A percentile compares a stretch with the other conserved stretches of the same genome.
phyloP scores from a whole-genome alignment of 2,329 filamentous ascomycete genomes.

The Nemania abortiva region DNA sequence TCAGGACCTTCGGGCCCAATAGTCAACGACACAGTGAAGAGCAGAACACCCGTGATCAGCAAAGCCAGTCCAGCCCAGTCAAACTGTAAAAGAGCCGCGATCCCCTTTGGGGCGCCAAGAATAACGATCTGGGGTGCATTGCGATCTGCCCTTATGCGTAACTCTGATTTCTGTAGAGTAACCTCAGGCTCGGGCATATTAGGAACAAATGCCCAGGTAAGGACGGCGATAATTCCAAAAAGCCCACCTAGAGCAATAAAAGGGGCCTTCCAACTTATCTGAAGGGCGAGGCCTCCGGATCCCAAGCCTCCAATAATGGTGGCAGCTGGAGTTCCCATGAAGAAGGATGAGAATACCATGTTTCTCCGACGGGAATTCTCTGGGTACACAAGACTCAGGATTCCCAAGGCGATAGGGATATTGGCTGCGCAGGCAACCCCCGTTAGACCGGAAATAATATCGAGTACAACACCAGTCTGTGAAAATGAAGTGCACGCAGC shows the following conservation, averaged over 20 bases:
- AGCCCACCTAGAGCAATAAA: constrained; percentile 50
- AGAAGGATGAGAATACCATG: constrained; percentile 51
- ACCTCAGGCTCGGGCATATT: constrained; percentile 44
- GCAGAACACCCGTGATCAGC: constrained; percentile 48
- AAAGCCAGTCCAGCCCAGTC: constrained; percentile 51
- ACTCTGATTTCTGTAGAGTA: constrained; percentile 36
- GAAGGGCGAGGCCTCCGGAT: constrained; percentile 49
- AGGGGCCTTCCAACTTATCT: constrained; percentile 50
- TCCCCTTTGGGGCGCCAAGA: constrained; percentile 37
- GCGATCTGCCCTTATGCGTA: constrained; percentile 38
- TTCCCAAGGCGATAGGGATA: constrained; percentile 50
- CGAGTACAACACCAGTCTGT: constrained; percentile 48
- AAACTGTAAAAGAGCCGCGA: constrained; percentile 43
- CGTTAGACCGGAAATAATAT: constrained; percentile 50
- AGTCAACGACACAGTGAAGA: constrained; percentile 50
- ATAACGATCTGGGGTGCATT: constrained; percentile 42
- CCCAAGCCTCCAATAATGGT: constrained; percentile 52
- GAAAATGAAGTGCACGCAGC: constrained; percentile 48
- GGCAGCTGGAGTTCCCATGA: constrained; percentile 51
- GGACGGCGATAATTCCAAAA: constrained; percentile 46
- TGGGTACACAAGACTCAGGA: constrained; percentile 51
- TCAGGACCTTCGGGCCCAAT: constrained; percentile 51
- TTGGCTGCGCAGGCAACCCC: constrained; percentile 52
- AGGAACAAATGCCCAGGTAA: constrained; percentile 49
- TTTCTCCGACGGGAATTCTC: constrained; percentile 51